These are phyloP conservation scores for Backusella psychrophila DNA, from an alignment of 192 early-diverging fungal genomes.

Conservation along the genomic window DNA sequence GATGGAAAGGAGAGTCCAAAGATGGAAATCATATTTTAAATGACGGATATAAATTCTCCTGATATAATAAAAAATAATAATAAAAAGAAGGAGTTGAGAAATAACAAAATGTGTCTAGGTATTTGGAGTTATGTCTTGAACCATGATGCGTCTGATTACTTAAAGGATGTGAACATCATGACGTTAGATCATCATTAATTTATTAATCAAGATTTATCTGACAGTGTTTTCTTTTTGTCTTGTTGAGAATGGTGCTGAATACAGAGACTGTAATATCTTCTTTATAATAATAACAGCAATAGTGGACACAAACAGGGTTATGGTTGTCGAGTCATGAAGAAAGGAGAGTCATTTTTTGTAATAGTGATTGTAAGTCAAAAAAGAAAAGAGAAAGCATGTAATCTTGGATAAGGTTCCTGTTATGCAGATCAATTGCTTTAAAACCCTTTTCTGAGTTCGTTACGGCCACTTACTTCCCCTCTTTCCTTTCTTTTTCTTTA, in stretches of 20 bases:
- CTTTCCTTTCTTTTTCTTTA: conserved; percentile 4
- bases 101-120: background rate
- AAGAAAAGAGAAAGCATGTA: conserved; percentile 8
- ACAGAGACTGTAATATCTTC: background rate
- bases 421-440: conserved; percentile 15
- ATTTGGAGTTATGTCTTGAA: background rate
- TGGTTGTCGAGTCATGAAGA: background rate
- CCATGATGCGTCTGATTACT: background rate
- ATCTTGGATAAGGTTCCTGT: background rate
- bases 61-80: background rate
- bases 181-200: background rate
- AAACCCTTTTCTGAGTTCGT: background rate
- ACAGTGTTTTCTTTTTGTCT: background rate
- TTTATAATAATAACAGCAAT: background rate
- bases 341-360: conserved; percentile 4
- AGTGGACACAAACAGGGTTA: background rate
- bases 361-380: background rate
- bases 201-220: background rate
- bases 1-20: background rate
- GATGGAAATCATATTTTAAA: conserved; percentile 2
- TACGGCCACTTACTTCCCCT: background rate
- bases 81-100: background rate
- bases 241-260: background rate
- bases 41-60: conserved; percentile 4
- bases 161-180: background rate